Evolutionary conservation across 164 flowering plant species (phyloP), one percentile per base, ranked within the genome.

Genomic region (Liquidambar formosana): DNA sequence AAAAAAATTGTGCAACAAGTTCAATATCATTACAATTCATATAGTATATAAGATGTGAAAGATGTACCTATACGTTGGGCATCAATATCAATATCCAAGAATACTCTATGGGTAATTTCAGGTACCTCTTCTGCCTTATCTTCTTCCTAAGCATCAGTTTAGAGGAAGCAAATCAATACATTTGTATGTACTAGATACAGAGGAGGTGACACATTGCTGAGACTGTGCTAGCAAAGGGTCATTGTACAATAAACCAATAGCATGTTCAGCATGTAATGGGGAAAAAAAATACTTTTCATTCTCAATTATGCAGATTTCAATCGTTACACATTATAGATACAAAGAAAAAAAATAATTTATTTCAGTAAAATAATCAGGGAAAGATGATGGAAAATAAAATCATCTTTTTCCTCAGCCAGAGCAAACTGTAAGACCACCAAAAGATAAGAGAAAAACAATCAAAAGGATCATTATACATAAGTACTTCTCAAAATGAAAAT

Each of bases 71-170:
- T 57, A 47, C 84, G 91, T 26, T 95, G 99, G 25, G 79, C 86
- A 56, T 86, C 97, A 63, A 92, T 89, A 79, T 92, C 96, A 66
- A 92, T 86, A 80, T 95, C 99, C 82, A 95, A 76, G 79, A 77
- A 95, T 28, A 95, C 97, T 73, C 97, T 85, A 63, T 92, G 99
- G 22, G 99, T 95, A 68, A 95, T 86, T 75, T 89, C 96, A 47
- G 85, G 84, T 15, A 62, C 83, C 72, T 78, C 86, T 72, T 88
- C 95, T 63, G 65, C 82, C 62, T 75, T 73, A 21, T 78, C 89
- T 64, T 80, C 83, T 59, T 46, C 88, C 96, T 92, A 76, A 69
- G 69, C 63, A 77, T 19, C 43, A 74, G 56, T 12, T 54, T 41
- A 25, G 46, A 57, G 25, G 19, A 28, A 52, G 43, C 23, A 60